Evolutionary conservation across 768 basidiomycete species (phyloP).

Genomic region (Filobasidium floriforme): DNA sequence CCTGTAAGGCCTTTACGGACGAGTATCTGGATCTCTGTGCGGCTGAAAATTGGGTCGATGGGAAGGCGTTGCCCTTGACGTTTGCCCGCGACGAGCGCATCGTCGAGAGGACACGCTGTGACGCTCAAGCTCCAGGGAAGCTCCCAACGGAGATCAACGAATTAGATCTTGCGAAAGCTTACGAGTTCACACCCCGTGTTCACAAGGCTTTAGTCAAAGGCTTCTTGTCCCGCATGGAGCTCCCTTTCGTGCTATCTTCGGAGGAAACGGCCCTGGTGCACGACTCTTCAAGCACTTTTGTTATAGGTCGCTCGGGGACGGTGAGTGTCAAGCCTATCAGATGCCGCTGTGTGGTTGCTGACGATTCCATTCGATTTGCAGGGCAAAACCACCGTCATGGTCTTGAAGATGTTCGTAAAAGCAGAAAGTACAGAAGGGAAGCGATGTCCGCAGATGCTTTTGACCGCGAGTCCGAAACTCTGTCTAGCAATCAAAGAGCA

Average conservation of each 20-base stretch:
- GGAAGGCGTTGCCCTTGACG: neutral
- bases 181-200: neutral
- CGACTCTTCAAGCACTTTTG: neutral
- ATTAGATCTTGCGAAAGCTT: slow-evolving; percentile 1
- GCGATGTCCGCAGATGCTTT: neutral
- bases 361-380: too few relatives aligned
- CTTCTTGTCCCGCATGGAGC: neutral
- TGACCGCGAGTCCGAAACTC: neutral
- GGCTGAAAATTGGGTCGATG: neutral
- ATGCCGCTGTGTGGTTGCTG: too few relatives aligned
- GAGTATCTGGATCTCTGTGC: slow-evolving; percentile 8
- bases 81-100: too few relatives aligned
- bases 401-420: slow-evolving; percentile 4
- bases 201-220: neutral
- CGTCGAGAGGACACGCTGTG: neutral
- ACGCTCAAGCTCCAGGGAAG: neutral
- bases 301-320: neutral
- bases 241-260: neutral
- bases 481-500: slow-evolving; percentile 3
- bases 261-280: slow-evolving; percentile 3
- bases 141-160: neutral
- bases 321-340: too few relatives aligned
- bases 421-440: neutral
- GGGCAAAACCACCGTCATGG: slow-evolving; percentile 10
- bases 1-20: neutral